Evolutionary conservation across 192 early-diverging fungal species (phyloP), one percentile per base, ranked within the genome.

Genomic region (Backusella australiensis): DNA sequence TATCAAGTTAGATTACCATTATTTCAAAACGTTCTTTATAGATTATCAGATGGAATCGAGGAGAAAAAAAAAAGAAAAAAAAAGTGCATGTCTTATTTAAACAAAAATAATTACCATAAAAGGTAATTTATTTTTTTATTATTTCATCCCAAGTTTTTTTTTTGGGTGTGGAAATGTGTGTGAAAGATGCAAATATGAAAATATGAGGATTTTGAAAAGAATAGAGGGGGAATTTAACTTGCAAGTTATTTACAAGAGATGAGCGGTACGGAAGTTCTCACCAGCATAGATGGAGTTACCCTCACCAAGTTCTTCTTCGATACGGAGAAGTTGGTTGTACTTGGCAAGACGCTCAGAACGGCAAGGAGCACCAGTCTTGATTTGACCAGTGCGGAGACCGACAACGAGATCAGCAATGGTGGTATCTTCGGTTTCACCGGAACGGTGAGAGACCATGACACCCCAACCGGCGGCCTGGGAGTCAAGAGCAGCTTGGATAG

Each of bases 291-390:
- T 84, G 74, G 96, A 95, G 71, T 94, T 91, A 71, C 88, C 89
- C 77, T 94, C 96, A 38, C 38, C 38, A 41, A 99, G 91, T 87
- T 97, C 94, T 87, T 98, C 96, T 88, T 99, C 97, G 78, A 99
- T 99, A 75, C 96, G 91, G 72, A 99, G 89, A 71, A 99, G 87
- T 90, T 98, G 96, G 94, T 99, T 99, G 91, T 97, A 97, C 93
- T 99, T 99, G 82, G 96, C 95, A 69, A 97, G 83, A 82, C 97
- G 92, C 90, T 99, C 97, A 44, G 94, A 96, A 75, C 97, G 92
- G 91, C 95, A 97, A 71, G 97, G 96, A 67, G 97, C 97, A 82
- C 97, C 97, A 68, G 96, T 98, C 94, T 99, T 99, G 92, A 99
- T 98, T 89, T 99, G 96, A 75, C 93, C 93, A 69, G 92, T 91